phyloP scores from a whole-genome alignment of 2,329 filamentous ascomycete genomes.

The Trichoderma simmonsii region DNA sequence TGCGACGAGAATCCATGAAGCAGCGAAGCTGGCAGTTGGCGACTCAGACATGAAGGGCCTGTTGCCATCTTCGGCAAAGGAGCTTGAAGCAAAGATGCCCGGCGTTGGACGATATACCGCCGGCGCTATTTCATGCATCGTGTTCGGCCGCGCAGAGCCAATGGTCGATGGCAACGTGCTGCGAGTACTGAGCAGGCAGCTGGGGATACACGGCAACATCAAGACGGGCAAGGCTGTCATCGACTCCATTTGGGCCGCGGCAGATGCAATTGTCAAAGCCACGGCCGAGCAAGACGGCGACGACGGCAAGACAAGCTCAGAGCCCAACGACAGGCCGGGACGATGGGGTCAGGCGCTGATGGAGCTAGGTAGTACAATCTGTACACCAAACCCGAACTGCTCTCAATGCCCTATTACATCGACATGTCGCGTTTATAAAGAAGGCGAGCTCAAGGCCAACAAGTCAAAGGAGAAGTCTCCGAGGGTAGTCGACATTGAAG shows the following conservation, averaged over 20 bases:
- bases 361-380: slow-evolving; percentile 63
- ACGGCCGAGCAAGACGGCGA: slow-evolving; percentile 41
- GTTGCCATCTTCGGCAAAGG: slow-evolving; percentile 45
- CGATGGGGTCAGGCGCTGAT: slow-evolving; percentile 64
- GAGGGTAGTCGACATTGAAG: slow-evolving; percentile 45
- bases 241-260: slow-evolving; percentile 57
- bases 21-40: slow-evolving; percentile 48
- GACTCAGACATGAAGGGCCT: slow-evolving; percentile 44
- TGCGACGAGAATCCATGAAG: slow-evolving; percentile 58
- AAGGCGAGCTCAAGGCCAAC: slow-evolving; percentile 39
- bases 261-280: slow-evolving; percentile 51
- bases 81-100: slow-evolving; percentile 50
- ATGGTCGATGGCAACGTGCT: slow-evolving; percentile 65
- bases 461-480: slow-evolving; percentile 19
- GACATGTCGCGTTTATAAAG: slow-evolving; percentile 51
- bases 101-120: slow-evolving; percentile 63
- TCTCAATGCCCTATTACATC: slow-evolving; percentile 47
- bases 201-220: slow-evolving; percentile 54
- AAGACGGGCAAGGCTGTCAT: slow-evolving; percentile 53
- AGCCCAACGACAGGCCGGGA: slow-evolving; percentile 50
- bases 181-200: slow-evolving; percentile 57
- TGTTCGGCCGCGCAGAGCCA: slow-evolving; percentile 56
- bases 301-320: slow-evolving; percentile 22
- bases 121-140: slow-evolving; percentile 60
- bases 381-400: slow-evolving; percentile 58